Evolutionary conservation across 768 basidiomycete genomes (phyloP).

Genomic region (Gyrodon lividus): DNA sequence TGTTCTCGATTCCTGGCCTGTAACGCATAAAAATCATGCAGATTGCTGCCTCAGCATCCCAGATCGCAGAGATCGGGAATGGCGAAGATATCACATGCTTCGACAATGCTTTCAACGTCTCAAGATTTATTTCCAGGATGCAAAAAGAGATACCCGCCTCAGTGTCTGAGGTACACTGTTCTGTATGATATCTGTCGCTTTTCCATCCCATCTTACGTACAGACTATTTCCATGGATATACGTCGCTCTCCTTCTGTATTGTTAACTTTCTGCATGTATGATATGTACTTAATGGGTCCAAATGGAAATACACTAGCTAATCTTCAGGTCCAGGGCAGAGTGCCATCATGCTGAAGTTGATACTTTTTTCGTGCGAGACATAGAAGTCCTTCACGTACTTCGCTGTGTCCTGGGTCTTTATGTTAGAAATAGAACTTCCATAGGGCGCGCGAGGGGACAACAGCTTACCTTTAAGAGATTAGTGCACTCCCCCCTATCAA

Average conservation of each 20-base stretch:
- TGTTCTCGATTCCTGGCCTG: background rate
- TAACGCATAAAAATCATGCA: constrained; percentile 2
- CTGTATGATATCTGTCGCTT: background rate
- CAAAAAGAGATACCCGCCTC: constrained; percentile 30
- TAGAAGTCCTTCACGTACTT: constrained; percentile 44
- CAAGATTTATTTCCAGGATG: constrained; percentile 31
- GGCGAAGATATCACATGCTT: constrained; percentile 35
- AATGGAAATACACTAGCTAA: constrained; percentile 7
- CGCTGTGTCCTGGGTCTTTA: constrained; percentile 41
- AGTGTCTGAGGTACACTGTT: constrained; percentile 26
- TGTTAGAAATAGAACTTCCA: background rate
- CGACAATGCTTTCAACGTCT: constrained; percentile 29
- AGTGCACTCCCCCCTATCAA: constrained; percentile 69
- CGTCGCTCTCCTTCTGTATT: background rate
- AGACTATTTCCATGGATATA: background rate
- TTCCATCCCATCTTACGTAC: background rate
- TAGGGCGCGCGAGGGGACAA: background rate
- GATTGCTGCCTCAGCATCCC: constrained; percentile 31
- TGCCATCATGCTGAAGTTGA: constrained; percentile 49
- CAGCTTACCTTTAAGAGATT: constrained; percentile 55
- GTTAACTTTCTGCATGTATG: too few relatives aligned
- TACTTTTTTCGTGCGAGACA: constrained; percentile 37
- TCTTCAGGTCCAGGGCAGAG: constrained; percentile 34
- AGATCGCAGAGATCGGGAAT: constrained; percentile 35
- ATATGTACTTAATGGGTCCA: too few relatives aligned